Base-by-base conservation (phyloP, 768 basidiomycete species). In the Suillus bovinus region DNA sequence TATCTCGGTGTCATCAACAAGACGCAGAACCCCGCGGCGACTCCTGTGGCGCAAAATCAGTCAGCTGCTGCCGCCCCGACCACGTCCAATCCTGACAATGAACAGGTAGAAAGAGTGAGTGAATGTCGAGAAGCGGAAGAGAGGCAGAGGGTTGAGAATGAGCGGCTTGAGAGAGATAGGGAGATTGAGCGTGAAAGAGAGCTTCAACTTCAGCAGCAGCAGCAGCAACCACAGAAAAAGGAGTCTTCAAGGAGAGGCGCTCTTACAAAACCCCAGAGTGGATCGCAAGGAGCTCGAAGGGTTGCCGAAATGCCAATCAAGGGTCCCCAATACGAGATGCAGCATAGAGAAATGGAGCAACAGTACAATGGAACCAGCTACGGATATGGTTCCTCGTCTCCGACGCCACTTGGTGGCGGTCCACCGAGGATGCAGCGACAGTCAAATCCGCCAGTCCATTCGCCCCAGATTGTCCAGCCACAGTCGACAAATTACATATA, bases 1-100 rank as follows among this genome's bases (percentile, higher is more conserved):
- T 99, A 99, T 73, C 83, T 99, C 41, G 94, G 96, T 14, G 89
- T 98, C 67, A 99, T 98, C 77, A 97, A 98, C 76, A 95, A 96
- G 77, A 85, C 93, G 22, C 89, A 88, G 69, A 83, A 71, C 58
- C 78, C 81, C 16, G 72, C 78, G 14, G 54, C 73, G 41, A 67
- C 81, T 42, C 66, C 77, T 33, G 72, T 70, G 42, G 73, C 64
- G 39, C 76, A 76, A 72, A 68, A 60, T 36, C 71, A 56, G 50
- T 49, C 59, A 31, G 67, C 31, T 63, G 49, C 66, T 39, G 58
- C 61, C 59, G 59, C 71, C 20, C 72, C 71, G 14, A 67, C 66
- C 10, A 74, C 76, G 42, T 70, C 65, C 53, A 72, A 68, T 27
- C 68, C 74, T n/a, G 76, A 77, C 56, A 69, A 73, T 58, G 76